Evolutionary conservation across 73 alveolate species (phyloP).

Genomic region (Paramecium pentaurelia): DNA sequence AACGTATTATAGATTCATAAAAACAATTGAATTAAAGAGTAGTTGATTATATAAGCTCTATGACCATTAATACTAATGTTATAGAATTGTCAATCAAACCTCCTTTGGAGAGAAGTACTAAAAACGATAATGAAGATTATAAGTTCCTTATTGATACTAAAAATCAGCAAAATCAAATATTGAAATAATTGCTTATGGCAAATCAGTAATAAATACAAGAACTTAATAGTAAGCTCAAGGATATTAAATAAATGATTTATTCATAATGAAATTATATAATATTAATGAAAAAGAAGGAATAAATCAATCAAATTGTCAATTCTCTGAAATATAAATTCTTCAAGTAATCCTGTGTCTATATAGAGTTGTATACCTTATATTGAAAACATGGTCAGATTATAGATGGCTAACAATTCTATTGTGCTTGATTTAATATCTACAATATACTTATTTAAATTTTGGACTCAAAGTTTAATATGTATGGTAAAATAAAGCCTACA

Average conservation of each 20-base stretch:
- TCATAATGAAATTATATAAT: neutral
- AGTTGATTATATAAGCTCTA: neutral
- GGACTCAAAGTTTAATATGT: neutral
- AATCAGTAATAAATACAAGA: neutral
- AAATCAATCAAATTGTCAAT: neutral
- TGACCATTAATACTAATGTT: neutral
- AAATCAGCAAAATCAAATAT: neutral
- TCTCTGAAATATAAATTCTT: neutral
- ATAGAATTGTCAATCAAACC: neutral
- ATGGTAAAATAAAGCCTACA: neutral
- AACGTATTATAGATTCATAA: neutral
- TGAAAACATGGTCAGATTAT: neutral
- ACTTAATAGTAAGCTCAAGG: neutral
- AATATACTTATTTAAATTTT: neutral
- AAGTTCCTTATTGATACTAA: neutral
- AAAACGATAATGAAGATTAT: neutral
- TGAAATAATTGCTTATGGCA: neutral
- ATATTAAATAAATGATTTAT: neutral
- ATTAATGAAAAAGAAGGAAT: neutral
- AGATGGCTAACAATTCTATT: neutral
- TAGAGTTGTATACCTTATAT: neutral
- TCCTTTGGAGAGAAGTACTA: neutral
- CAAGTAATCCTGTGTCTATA: neutral
- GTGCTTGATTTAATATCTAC: neutral
- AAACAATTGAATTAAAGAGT: neutral